A percentile compares a stretch with the other conserved stretches of the same genome.
These are phyloP conservation scores for Mycena galericulata DNA, from an alignment of 768 basidiomycete species.

Conservation along the genomic window DNA sequence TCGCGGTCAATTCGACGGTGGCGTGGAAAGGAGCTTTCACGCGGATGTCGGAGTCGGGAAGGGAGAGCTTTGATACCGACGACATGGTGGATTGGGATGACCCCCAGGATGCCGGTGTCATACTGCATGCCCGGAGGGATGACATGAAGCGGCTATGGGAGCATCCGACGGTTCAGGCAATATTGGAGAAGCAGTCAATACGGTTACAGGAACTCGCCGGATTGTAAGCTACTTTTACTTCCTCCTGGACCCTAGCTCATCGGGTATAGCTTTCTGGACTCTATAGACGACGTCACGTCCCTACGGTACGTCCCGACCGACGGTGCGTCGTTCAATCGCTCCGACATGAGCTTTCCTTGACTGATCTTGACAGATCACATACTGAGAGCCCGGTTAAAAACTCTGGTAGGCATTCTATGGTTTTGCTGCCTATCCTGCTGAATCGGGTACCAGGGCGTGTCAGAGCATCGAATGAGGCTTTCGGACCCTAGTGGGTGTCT, in stretches of 20 bases:
- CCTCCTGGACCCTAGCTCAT: conserved; percentile 7
- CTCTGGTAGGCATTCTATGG: conserved; percentile 46
- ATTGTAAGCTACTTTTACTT: conserved; percentile 65
- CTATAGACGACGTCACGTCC: conserved; percentile 71
- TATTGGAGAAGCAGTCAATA: conserved; percentile 65
- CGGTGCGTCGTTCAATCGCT: conserved; percentile 53
- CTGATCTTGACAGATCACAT: conserved; percentile 68
- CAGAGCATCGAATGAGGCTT: conserved; percentile 78
- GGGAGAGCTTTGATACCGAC: conserved; percentile 58
- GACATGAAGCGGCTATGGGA: conserved; percentile 80
- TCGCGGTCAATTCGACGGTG: conserved; percentile 65
- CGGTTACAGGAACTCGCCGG: conserved; percentile 77
- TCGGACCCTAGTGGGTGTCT: conserved; percentile 11
- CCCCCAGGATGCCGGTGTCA: conserved; percentile 70
- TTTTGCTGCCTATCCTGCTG: neutral
- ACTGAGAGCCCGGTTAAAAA: conserved; percentile 78
- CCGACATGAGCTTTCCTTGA: neutral
- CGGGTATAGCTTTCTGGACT: conserved; percentile 71
- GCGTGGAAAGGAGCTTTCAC: conserved; percentile 69
- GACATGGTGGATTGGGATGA: conserved; percentile 63
- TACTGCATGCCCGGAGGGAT: conserved; percentile 74
- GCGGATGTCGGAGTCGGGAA: conserved; percentile 48
- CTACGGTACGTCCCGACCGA: conserved; percentile 75
- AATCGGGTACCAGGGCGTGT: conserved; percentile 63
- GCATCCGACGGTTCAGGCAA: conserved; percentile 65